Percentiles rank a stretch among this genome's conserved stretches.
Evolutionary conservation across 2,329 filamentous ascomycete genomes (phyloP).

Genomic region (Monosporascus sp.): DNA sequence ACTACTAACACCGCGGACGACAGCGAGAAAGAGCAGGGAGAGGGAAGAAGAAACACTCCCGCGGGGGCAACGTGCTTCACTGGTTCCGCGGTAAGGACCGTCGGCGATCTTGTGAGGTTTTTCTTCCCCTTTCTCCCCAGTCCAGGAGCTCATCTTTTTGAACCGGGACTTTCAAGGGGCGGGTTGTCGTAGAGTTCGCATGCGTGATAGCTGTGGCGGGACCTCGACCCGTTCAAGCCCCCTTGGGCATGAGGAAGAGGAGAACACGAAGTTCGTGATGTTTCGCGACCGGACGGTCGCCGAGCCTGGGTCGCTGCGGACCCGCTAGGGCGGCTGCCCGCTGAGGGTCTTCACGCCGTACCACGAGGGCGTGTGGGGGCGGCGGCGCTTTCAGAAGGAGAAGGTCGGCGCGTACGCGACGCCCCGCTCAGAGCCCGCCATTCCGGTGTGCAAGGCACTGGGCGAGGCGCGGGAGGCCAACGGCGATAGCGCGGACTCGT

Average conservation of each 20-base stretch:
- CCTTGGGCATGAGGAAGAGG: constrained; percentile 2
- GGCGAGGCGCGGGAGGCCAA: too few relatives aligned
- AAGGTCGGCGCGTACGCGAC: too few relatives aligned
- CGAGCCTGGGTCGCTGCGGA: constrained; percentile 10
- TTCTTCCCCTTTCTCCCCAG: too few relatives aligned
- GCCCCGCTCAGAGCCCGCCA: too few relatives aligned
- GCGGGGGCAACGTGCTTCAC: constrained; percentile 14
- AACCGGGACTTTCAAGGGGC: constrained; percentile 1
- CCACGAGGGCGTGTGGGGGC: constrained; percentile 6
- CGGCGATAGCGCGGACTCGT: too few relatives aligned
- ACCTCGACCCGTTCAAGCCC: constrained; percentile 14
- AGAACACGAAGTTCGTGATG: constrained; percentile 7
- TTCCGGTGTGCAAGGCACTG: too few relatives aligned
- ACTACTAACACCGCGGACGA: too few relatives aligned
- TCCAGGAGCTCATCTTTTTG: too few relatives aligned
- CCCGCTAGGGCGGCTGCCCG: constrained; percentile 11
- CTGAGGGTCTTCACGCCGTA: constrained; percentile 21
- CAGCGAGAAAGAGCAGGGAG: neutral
- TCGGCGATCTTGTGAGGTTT: too few relatives aligned
- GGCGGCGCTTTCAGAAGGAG: too few relatives aligned
- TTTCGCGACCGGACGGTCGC: constrained; percentile 19
- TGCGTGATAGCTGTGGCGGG: constrained; percentile 12
- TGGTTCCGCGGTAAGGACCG: constrained; percentile 21
- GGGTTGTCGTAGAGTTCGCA: neutral
- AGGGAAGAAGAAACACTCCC: neutral